phyloP scores from a whole-genome alignment of 495 filamentous ascomycete species.

The Sordaria brevicollis region DNA sequence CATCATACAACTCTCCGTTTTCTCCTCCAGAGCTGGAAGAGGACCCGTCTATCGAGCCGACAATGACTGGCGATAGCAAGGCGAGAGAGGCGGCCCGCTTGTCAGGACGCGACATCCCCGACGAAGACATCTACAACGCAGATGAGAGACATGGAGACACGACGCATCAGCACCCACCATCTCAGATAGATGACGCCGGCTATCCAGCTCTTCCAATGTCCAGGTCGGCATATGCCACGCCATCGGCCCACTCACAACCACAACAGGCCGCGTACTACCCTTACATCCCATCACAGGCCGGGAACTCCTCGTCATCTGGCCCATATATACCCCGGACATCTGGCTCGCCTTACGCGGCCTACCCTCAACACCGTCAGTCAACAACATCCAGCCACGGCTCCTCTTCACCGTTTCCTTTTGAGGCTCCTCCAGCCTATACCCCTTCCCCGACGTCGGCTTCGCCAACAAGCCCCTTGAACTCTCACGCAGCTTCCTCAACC shows the following conservation, averaged over 20 bases:
- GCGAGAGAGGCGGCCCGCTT: conserved; percentile 25
- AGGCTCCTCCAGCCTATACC: conserved; percentile 38
- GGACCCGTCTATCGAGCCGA: conserved; percentile 2
- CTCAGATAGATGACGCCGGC: neutral
- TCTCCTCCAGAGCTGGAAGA: neutral
- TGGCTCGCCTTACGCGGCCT: conserved; percentile 14
- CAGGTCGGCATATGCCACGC: neutral
- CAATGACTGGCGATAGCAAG: conserved; percentile 27
- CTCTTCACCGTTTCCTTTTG: conserved; percentile 18
- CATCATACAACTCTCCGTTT: neutral
- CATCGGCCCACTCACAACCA: conserved; percentile 1
- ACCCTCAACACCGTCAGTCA: neutral
- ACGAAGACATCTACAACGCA: neutral
- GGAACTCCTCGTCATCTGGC: conserved; percentile 7
- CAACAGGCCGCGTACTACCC: conserved; percentile 12
- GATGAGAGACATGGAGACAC: neutral
- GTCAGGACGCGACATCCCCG: neutral
- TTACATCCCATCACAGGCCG: conserved; percentile 4
- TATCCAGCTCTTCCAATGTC: neutral
- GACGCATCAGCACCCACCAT: neutral
- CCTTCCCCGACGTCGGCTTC: conserved; percentile 28
- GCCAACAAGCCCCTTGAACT: conserved; percentile 16
- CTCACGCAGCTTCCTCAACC: neutral
- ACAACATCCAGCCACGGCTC: neutral
- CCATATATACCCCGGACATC: conserved; percentile 11